Conservation (phyloP, 495 filamentous ascomycete genomes). For the Parathielavia hyrcaniae region DNA sequence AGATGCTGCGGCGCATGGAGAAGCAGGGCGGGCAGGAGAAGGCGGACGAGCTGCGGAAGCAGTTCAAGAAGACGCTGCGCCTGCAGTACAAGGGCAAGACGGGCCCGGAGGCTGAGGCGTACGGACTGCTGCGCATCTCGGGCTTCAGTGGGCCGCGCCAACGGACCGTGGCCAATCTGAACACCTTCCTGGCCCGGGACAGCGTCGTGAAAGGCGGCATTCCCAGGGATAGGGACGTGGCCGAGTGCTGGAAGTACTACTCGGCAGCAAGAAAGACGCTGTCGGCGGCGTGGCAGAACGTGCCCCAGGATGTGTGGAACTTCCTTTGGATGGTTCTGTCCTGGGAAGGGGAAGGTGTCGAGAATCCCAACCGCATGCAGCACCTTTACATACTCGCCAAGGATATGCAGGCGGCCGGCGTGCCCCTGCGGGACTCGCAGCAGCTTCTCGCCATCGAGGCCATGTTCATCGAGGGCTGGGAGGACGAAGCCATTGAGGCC, state of each 20-base stretch:
- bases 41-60: slow-evolving; percentile 28
- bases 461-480: slow-evolving; percentile 53
- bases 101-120: slow-evolving; percentile 25
- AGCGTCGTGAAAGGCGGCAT: slow-evolving; percentile 28
- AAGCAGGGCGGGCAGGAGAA: slow-evolving; percentile 35
- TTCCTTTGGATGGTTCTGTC: slow-evolving; percentile 48
- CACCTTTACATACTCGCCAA: slow-evolving; percentile 55
- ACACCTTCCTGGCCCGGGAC: slow-evolving; percentile 29
- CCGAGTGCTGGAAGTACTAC: slow-evolving; percentile 42
- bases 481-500: slow-evolving; percentile 53
- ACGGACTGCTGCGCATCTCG: slow-evolving; percentile 23
- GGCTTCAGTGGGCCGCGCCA: slow-evolving; percentile 28
- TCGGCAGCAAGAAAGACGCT: slow-evolving; percentile 40
- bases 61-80: slow-evolving; percentile 35
- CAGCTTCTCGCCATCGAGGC: slow-evolving; percentile 60
- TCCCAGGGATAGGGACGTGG: slow-evolving; percentile 28
- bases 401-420: slow-evolving; percentile 54
- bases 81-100: slow-evolving; percentile 33
- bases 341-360: slow-evolving; percentile 26
- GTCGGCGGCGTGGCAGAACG: slow-evolving; percentile 36
- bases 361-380: slow-evolving; percentile 50
- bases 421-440: slow-evolving; percentile 49
- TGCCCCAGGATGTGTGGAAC: slow-evolving; percentile 51
- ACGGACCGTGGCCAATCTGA: slow-evolving; percentile 21
- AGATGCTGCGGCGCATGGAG: slow-evolving; percentile 35